Evolutionary conservation across 257 asterid species (phyloP), one percentile per base, ranked within the genome.

Genomic region (Solanum ahanhuiri): DNA sequence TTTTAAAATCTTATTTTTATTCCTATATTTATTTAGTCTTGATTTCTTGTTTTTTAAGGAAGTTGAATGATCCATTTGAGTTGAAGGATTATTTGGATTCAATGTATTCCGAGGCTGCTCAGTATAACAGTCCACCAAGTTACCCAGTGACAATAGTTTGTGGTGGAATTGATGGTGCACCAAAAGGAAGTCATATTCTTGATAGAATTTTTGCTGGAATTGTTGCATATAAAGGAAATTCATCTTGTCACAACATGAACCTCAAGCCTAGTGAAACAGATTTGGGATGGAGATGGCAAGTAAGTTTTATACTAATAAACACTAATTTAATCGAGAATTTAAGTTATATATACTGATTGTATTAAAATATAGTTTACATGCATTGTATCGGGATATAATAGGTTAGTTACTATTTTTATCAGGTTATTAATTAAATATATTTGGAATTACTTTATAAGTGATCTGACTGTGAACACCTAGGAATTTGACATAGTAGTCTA

Each of bases 251-350:
- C 34, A 88, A 91, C 4, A 90, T 43, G 7, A 69, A 58, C 2
- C 4, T 15, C 25, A 18, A 1, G 4, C 89, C 94, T 2, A 15
- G 70, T 10, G 86, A 94, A 86, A 88, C 93, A 18, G 35, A 6
- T 4, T 15, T 86, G 3, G 98, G 98, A 57, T 93, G 95, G 95
- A 23, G 9, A 8, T 95, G 98, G 98, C 98, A 94, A 89, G 97
- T 95, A 86, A 87, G 94, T 39, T 15, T 51, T 12, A 67, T 30
- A 22, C 12, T 60, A 15, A 30, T 0, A 7, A 1, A 76, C 58
- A 76, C 83, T 2, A 73, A 20, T 73, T 73, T 37, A 37, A 22
- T 73, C 11, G 0, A 37, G 6, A 22, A 35, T 5, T 73, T 71
- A 37, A 73, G 57, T 73, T 73, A 73, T 73, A 37, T 4, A 35